phyloP scores from a whole-genome alignment of 2,329 filamentous ascomycete species.

The Emericellopsis cladophorae region DNA sequence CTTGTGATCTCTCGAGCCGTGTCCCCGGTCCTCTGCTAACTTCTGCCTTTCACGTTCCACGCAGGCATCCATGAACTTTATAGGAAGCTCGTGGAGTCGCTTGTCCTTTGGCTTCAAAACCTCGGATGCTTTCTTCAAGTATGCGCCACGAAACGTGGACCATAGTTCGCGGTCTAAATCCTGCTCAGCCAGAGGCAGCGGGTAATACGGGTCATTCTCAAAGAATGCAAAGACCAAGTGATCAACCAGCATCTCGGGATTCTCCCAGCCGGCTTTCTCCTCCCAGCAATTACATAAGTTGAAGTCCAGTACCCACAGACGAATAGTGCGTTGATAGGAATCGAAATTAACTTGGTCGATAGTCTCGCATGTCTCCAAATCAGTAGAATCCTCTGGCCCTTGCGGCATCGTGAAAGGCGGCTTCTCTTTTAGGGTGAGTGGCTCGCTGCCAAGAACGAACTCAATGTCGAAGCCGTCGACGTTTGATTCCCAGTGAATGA shows the following conservation, averaged over 20 bases:
- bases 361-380: not conserved
- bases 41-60: too few species aligned
- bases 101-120: too few species aligned
- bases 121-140: too few species aligned
- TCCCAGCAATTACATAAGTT: constrained; percentile 10
- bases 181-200: constrained; percentile 6
- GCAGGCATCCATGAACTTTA: too few species aligned
- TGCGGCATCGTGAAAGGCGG: not conserved
- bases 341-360: not conserved
- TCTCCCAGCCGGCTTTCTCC: not conserved
- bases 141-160: constrained; percentile 3
- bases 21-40: too few species aligned
- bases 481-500: constrained; percentile 10
- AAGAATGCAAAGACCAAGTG: constrained; percentile 8
- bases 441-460: constrained; percentile 8
- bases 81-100: too few species aligned
- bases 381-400: not conserved
- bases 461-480: constrained; percentile 10
- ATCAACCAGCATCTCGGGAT: constrained; percentile 4
- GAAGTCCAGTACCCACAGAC: constrained; percentile 16
- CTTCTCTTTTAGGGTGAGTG: too few species aligned
- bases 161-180: constrained; percentile 6
- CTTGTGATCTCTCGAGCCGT: too few species aligned
- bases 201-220: constrained; percentile 13
- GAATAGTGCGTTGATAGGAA: constrained; percentile 2